Evolutionary conservation across 2,329 filamentous ascomycete species (phyloP).

Genomic region (Calcarisporium arbuscula): DNA sequence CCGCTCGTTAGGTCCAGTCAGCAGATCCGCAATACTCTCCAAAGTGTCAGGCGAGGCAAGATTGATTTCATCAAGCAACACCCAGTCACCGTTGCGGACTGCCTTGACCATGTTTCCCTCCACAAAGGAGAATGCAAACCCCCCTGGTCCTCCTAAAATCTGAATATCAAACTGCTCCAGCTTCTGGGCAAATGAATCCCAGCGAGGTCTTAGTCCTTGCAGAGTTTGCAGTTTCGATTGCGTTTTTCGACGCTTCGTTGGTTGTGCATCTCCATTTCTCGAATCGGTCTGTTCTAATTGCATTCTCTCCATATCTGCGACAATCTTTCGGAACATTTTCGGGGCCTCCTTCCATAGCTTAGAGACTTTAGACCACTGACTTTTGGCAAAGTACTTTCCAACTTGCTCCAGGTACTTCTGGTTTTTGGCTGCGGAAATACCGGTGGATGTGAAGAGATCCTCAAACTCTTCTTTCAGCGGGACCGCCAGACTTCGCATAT

Average conservation of each 20-base stretch:
- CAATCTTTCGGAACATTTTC: conserved; percentile 72
- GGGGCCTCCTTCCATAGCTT: conserved; percentile 86
- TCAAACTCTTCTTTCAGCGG: conserved; percentile 93
- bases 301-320: conserved; percentile 46
- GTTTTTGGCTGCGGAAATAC: conserved; percentile 82
- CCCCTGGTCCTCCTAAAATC: conserved; percentile 62
- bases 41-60: conserved; percentile 90
- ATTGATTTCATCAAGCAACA: conserved; percentile 95
- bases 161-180: conserved; percentile 77
- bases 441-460: conserved; percentile 75
- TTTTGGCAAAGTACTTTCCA: conserved; percentile 69
- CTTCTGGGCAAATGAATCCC: conserved; percentile 72
- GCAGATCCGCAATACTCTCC: conserved; percentile 84
- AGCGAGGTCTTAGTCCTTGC: conserved; percentile 55
- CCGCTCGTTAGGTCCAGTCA: conserved; percentile 63
- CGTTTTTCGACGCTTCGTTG: conserved; percentile 63
- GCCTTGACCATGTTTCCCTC: conserved; percentile 96
- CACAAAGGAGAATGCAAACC: conserved; percentile 90
- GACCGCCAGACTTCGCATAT: conserved; percentile 77
- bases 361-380: conserved; percentile 81
- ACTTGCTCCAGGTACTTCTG: conserved; percentile 78
- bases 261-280: conserved; percentile 39
- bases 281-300: conserved; percentile 31
- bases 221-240: conserved; percentile 61
- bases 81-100: conserved; percentile 94